Percentiles rank a stretch among this genome's conserved stretches.
Conservation (phyloP, 345 rosid genomes). For the Citrus hindsii region DNA sequence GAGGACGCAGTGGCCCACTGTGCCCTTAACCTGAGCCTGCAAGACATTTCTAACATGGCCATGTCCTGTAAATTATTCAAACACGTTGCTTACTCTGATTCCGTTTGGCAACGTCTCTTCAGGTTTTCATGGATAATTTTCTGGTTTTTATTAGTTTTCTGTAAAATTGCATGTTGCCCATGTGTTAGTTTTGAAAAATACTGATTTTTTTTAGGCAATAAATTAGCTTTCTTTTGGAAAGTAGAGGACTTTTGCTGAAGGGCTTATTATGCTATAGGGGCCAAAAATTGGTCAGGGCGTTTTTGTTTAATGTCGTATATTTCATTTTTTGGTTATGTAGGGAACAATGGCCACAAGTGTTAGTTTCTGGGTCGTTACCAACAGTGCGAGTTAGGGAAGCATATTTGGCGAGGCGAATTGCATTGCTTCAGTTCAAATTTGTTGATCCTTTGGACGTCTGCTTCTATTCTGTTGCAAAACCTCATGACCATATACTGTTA, state of each 20-base stretch:
- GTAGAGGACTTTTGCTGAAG: not conserved
- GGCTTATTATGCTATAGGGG: not conserved
- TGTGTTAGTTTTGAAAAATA: not conserved
- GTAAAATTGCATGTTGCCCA: not conserved
- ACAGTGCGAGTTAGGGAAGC: conserved; percentile 39
- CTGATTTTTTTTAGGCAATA: not conserved
- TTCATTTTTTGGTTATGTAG: conserved; percentile 21
- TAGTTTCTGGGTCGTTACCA: conserved; percentile 10
- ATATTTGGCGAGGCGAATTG: conserved; percentile 40
- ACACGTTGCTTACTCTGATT: conserved; percentile 43
- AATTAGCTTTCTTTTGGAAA: not conserved
- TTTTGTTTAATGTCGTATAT: not conserved
- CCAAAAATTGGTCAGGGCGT: too few species aligned
- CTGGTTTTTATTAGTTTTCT: not conserved
- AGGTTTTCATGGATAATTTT: conserved; percentile 19
- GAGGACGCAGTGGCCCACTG: conserved; percentile 53
- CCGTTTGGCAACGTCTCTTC: conserved; percentile 48
- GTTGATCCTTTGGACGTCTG: conserved; percentile 38
- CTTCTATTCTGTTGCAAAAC: conserved; percentile 18
- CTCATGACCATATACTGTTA: conserved; percentile 32
- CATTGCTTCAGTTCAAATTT: conserved; percentile 49
- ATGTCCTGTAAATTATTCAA: conserved; percentile 47
- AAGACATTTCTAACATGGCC: conserved; percentile 48
- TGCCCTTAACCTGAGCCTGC: conserved; percentile 36
- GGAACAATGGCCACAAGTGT: conserved; percentile 45